Evolutionary conservation across 495 filamentous ascomycete species (phyloP).

Genomic region (Trichoderma gamsii): DNA sequence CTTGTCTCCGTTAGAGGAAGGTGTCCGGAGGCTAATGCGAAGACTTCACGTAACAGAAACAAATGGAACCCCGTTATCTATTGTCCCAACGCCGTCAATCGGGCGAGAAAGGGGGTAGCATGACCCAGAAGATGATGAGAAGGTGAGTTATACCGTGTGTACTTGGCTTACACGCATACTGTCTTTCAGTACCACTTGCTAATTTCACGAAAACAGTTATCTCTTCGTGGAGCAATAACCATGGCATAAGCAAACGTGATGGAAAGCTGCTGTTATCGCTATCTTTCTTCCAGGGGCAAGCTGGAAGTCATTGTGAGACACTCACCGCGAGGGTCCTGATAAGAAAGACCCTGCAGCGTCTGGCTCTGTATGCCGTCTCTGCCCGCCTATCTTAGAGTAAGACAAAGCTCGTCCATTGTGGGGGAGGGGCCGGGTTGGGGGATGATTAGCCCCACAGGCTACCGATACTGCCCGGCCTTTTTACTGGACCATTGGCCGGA

Average conservation of each 20-base stretch:
- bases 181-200: not conserved
- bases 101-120: not conserved
- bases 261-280: not conserved
- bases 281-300: too few relatives aligned
- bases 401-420: not conserved
- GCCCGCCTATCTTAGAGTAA: constrained; percentile 1
- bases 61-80: not conserved
- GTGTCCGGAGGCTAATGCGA: not conserved
- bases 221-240: too few relatives aligned
- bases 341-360: not conserved
- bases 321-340: not conserved
- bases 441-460: not conserved
- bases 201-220: too few relatives aligned
- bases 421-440: constrained; percentile 1
- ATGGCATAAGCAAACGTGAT: not conserved
- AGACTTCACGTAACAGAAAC: constrained; percentile 16
- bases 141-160: not conserved
- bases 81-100: not conserved
- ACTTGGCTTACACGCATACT: not conserved
- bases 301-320: too few relatives aligned
- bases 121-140: not conserved
- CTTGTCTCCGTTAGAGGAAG: constrained; percentile 12
- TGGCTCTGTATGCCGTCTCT: not conserved
- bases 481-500: constrained; percentile 26
- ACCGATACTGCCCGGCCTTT: constrained; percentile 17